Conservation (phyloP, 148 eudicot species). For the Arctostaphylos glauca region DNA sequence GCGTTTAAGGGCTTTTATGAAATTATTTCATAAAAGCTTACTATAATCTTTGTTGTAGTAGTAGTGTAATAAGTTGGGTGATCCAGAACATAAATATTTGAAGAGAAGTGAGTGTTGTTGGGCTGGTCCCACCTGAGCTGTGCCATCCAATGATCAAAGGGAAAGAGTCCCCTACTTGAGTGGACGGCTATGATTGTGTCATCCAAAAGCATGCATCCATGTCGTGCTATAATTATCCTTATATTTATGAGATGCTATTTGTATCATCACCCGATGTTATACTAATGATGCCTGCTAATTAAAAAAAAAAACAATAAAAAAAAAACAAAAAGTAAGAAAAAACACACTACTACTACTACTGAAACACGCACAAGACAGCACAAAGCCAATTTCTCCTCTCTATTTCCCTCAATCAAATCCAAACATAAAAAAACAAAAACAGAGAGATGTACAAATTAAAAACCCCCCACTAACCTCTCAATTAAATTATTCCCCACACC, state of each 20-base stretch:
- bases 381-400: background rate
- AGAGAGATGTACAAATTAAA: background rate
- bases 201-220: background rate
- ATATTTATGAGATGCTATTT: too few species aligned
- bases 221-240: background rate
- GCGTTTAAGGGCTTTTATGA: too few species aligned
- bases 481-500: conserved; percentile 33
- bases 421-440: background rate
- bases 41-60: too few species aligned
- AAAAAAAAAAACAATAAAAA: background rate
- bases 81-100: too few species aligned
- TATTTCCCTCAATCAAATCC: conserved; percentile 2
- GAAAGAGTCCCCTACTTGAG: background rate
- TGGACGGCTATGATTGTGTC: background rate
- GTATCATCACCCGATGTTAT: background rate
- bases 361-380: background rate
- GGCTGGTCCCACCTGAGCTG: background rate
- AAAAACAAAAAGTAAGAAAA: background rate
- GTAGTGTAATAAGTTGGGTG: too few species aligned
- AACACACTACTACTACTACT: background rate
- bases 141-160: background rate
- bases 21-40: too few species aligned
- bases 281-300: background rate
- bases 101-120: too few species aligned
- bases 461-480: conserved; percentile 29